phyloP scores from a whole-genome alignment of 1,284 basidiomycete genomes.

The Ceratorhiza oryzae-sativae region DNA sequence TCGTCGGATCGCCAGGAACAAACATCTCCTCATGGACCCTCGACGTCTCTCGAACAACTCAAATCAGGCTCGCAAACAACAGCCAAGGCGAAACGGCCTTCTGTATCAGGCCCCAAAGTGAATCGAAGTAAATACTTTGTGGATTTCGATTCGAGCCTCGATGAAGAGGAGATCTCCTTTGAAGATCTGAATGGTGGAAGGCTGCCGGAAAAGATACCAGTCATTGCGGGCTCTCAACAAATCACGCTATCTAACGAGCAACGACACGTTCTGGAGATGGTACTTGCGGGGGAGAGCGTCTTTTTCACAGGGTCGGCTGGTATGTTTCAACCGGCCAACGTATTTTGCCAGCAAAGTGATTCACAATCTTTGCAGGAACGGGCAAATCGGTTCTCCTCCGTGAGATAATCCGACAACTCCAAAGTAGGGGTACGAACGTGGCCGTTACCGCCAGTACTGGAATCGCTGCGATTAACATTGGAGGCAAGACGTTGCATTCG shows the following conservation, averaged over 20 bases:
- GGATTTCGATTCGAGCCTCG: no score
- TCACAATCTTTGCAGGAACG: no score
- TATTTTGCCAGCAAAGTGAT: no score
- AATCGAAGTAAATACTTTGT: no score
- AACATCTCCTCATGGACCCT: background rate
- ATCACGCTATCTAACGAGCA: slow-evolving; percentile 40
- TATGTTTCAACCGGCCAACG: background rate
- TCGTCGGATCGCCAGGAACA: background rate
- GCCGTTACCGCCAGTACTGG: slow-evolving; percentile 33
- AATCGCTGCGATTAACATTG: slow-evolving; percentile 65
- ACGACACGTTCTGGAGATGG: slow-evolving; percentile 34
- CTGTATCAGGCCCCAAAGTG: background rate
- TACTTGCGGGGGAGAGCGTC: slow-evolving; percentile 33
- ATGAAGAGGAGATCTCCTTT: no score
- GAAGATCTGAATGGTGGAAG: background rate
- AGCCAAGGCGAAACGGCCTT: background rate
- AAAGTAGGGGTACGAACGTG: background rate
- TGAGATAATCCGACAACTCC: slow-evolving; percentile 1
- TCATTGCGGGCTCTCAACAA: background rate
- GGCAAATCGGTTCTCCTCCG: slow-evolving; percentile 20
- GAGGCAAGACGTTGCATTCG: slow-evolving; percentile 63
- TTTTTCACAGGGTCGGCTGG: slow-evolving; percentile 44
- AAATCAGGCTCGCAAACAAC: background rate
- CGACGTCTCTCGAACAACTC: background rate
- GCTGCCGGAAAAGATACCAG: background rate